A percentile compares a stretch with the other conserved stretches of the same genome.
Evolutionary conservation across 78 protist genomes (phyloP).

Genomic region (Planoprotostelium fungivorum): DNA sequence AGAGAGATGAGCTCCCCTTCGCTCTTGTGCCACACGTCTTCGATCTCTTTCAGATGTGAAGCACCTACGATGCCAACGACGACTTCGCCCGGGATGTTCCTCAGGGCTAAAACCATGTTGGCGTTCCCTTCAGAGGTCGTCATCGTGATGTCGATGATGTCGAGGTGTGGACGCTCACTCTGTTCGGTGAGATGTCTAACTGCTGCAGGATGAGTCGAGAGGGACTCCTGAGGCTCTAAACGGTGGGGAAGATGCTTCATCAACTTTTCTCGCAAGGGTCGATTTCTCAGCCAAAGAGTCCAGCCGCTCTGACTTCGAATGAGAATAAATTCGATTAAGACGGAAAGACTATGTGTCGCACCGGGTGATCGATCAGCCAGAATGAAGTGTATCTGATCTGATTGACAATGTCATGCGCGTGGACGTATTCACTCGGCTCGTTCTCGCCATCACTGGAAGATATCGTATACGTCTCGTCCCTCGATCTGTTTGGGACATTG

Average conservation of each 20-base stretch:
- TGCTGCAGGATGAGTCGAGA: background rate
- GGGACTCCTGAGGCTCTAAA: background rate
- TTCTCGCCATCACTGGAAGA: background rate
- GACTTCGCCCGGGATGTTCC: background rate
- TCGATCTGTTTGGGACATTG: too few relatives aligned
- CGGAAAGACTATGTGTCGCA: background rate
- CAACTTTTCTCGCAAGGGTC: background rate
- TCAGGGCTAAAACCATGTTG: background rate
- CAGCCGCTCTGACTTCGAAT: background rate
- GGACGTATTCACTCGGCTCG: background rate
- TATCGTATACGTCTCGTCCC: background rate
- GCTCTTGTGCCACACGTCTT: background rate
- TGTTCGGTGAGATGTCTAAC: background rate
- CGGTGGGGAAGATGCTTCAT: background rate
- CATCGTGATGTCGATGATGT: too few relatives aligned
- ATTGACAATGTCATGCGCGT: background rate
- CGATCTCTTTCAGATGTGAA: background rate
- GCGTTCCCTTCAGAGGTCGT: background rate
- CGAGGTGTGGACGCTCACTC: background rate
- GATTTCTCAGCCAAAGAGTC: background rate
- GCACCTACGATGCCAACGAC: background rate
- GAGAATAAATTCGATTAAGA: background rate
- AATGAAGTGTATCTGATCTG: background rate
- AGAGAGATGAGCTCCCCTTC: background rate
- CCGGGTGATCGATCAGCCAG: background rate